A percentile compares a stretch with the other conserved stretches of the same genome.
Conservation (phyloP, 2,329 filamentous ascomycete genomes). For the Lachnellula suecica region DNA sequence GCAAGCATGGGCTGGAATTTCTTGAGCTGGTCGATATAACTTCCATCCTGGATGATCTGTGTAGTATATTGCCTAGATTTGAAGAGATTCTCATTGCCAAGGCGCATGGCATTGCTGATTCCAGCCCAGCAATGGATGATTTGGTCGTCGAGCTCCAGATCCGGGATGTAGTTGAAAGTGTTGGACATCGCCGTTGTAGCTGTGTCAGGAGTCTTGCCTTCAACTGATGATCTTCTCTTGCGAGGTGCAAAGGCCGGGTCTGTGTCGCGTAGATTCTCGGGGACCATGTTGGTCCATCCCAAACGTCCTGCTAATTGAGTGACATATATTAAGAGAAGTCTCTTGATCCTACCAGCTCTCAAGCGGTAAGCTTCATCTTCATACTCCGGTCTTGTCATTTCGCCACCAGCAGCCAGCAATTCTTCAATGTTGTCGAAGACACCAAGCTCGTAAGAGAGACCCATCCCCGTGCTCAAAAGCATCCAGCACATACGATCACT, state of each 20-base stretch:
- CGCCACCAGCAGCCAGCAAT: conserved; percentile 54
- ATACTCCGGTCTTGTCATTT: conserved; percentile 62
- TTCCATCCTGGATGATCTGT: conserved; percentile 81
- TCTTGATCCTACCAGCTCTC: conserved; percentile 77
- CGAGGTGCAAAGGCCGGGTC: conserved; percentile 54
- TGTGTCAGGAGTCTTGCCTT: conserved; percentile 61
- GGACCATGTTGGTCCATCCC: conserved; percentile 92
- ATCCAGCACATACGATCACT: conserved; percentile 98
- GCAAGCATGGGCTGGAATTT: conserved; percentile 77
- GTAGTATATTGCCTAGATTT: conserved; percentile 84
- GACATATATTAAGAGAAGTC: conserved; percentile 85
- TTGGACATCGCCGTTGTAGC: conserved; percentile 54
- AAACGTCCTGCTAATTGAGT: conserved; percentile 91
- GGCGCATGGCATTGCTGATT: conserved; percentile 89
- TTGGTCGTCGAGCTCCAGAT: conserved; percentile 66
- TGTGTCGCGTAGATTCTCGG: conserved; percentile 59
- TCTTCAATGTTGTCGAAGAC: conserved; percentile 92
- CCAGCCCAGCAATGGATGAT: conserved; percentile 89
- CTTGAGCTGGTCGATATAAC: conserved; percentile 78
- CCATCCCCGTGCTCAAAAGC: conserved; percentile 87
- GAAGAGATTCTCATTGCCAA: conserved; percentile 86
- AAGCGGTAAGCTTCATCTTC: conserved; percentile 77
- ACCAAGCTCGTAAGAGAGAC: conserved; percentile 87
- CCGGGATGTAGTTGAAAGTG: conserved; percentile 64
- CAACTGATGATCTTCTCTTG: conserved; percentile 39